phyloP scores from a whole-genome alignment of 768 basidiomycete species.

The Boletus edulis region DNA sequence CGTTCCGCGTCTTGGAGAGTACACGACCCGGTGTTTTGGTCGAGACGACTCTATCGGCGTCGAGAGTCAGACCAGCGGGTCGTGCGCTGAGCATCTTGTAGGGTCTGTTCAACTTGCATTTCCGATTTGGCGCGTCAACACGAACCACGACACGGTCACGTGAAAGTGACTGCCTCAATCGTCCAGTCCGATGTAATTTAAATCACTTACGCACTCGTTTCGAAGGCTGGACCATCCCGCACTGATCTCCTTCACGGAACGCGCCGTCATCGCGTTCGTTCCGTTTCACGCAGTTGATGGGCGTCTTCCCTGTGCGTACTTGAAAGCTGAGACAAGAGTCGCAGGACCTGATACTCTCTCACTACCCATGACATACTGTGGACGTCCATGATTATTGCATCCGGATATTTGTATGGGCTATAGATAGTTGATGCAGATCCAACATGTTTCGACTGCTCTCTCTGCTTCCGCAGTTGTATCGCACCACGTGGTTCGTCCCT shows the following conservation, averaged over 20 bases:
- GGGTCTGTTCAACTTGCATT: neutral
- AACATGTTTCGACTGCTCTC: neutral
- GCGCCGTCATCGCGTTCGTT: no score
- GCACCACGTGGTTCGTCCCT: neutral
- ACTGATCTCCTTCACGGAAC: neutral
- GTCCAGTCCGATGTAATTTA: no score
- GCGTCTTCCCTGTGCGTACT: neutral
- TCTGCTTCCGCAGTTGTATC: neutral
- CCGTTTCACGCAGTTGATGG: no score
- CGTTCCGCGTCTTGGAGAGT: constrained; percentile 36
- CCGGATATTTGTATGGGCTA: no score
- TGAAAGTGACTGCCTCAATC: constrained; percentile 4
- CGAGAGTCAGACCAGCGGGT: constrained; percentile 25
- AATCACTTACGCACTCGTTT: neutral
- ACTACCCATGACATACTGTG: neutral
- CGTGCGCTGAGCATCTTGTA: constrained; percentile 29
- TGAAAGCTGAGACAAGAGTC: neutral
- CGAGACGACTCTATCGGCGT: constrained; percentile 20
- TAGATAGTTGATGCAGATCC: neutral
- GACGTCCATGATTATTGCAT: no score
- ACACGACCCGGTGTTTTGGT: constrained; percentile 58
- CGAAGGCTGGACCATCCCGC: neutral
- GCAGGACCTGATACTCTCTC: neutral
- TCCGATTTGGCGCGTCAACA: neutral
- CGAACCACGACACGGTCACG: constrained; percentile 30